Evolutionary conservation across 2,329 filamentous ascomycete species (phyloP).

Genomic region (Pseudogymnoascus sp.): DNA sequence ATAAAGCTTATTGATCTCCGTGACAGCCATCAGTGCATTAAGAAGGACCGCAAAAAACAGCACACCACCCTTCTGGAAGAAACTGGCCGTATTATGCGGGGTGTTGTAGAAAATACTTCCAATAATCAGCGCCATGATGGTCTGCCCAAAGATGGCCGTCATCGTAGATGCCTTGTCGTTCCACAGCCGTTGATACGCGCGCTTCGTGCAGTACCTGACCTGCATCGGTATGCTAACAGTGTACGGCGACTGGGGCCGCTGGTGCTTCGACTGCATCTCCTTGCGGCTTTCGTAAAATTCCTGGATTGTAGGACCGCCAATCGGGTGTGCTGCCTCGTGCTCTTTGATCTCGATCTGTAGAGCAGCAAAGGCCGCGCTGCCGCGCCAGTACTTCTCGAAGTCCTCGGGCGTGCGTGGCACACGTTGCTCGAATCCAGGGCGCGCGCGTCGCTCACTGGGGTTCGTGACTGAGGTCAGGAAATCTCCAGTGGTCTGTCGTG

Average conservation of each 20-base stretch:
- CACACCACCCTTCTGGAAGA: slow-evolving; percentile 51
- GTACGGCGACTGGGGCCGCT: slow-evolving; percentile 66
- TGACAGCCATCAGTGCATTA: slow-evolving; percentile 54
- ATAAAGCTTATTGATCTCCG: slow-evolving; percentile 61
- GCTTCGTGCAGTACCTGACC: slow-evolving; percentile 66
- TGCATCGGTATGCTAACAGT: slow-evolving; percentile 72
- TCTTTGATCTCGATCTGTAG: slow-evolving; percentile 39
- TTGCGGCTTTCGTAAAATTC: slow-evolving; percentile 31
- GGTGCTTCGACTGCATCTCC: slow-evolving; percentile 37
- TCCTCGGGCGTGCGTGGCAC: slow-evolving; percentile 48
- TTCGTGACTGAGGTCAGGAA: slow-evolving; percentile 72
- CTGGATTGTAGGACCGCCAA: slow-evolving; percentile 27
- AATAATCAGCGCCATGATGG: slow-evolving; percentile 51
- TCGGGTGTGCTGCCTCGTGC: slow-evolving; percentile 39
- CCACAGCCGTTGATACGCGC: slow-evolving; percentile 64
- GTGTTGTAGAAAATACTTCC: slow-evolving; percentile 55
- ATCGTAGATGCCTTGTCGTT: slow-evolving; percentile 32
- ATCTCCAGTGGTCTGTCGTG: slow-evolving; percentile 46
- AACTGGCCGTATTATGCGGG: slow-evolving; percentile 39
- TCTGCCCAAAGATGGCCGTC: slow-evolving; percentile 14
- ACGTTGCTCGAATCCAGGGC: slow-evolving; percentile 46
- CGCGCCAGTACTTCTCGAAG: slow-evolving; percentile 44
- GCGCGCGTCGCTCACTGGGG: slow-evolving; percentile 47
- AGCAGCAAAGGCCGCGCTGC: slow-evolving; percentile 35
- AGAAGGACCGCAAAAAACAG: slow-evolving; percentile 60